Evolutionary conservation across 345 rosid genomes (phyloP).

Genomic region (Conringia planisiliqua): DNA sequence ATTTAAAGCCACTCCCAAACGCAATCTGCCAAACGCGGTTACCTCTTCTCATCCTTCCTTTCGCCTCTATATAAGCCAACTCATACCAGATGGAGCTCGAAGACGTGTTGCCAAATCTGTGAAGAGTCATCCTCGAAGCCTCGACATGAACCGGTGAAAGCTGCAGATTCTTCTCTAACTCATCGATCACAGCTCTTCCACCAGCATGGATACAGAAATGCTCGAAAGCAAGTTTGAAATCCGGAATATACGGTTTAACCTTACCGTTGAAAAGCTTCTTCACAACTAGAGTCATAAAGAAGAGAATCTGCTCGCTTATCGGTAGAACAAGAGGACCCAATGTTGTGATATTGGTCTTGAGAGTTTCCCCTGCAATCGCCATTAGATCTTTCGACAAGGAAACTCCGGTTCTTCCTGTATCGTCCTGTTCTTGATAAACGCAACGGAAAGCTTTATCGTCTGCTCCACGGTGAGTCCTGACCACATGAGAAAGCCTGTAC

Average conservation of each 20-base stretch:
- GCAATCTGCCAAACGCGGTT: conserved; percentile 48
- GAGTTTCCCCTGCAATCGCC: conserved; percentile 48
- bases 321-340: conserved; percentile 48
- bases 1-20: conserved; percentile 39
- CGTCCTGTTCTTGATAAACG: conserved; percentile 44
- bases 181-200: conserved; percentile 51
- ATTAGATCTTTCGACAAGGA: conserved; percentile 40
- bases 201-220: conserved; percentile 60
- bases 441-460: conserved; percentile 45
- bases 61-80: conserved; percentile 41
- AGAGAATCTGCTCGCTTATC: conserved; percentile 42
- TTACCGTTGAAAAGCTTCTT: conserved; percentile 40
- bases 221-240: conserved; percentile 49
- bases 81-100: conserved; percentile 51
- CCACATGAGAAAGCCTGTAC: conserved; percentile 43
- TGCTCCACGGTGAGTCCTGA: conserved; percentile 47
- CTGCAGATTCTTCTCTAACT: conserved; percentile 47
- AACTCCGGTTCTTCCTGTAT: conserved; percentile 36
- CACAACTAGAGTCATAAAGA: conserved; percentile 35
- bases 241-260: conserved; percentile 42
- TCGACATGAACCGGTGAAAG: conserved; percentile 43
- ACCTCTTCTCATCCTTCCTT: conserved; percentile 42
- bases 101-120: conserved; percentile 51
- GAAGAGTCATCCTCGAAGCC: conserved; percentile 47
- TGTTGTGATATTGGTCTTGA: conserved; percentile 46